Conservation (phyloP, 495 filamentous ascomycete genomes). For the Endocarpon pusillum region DNA sequence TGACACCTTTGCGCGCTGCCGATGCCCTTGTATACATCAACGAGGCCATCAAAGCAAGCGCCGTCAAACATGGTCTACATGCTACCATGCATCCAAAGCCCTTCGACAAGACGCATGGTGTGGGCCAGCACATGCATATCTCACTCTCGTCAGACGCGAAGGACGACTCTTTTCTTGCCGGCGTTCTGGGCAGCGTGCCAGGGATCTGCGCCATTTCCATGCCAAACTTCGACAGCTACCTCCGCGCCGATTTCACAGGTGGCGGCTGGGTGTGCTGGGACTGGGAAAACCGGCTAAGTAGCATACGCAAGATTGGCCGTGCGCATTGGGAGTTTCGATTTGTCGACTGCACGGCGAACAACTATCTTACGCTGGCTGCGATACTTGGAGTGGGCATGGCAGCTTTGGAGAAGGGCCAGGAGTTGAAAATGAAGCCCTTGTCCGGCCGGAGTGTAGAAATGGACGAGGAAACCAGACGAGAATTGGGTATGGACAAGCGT, state of each 20-base stretch:
- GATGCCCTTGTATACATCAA: constrained; percentile 48
- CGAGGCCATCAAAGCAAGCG: constrained; percentile 38
- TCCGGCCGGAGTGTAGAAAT: neutral
- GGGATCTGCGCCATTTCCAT: constrained; percentile 44
- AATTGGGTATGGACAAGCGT: constrained; percentile 3
- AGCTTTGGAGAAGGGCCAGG: constrained; percentile 18
- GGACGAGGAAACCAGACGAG: constrained; percentile 1
- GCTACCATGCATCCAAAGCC: constrained; percentile 54
- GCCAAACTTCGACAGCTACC: constrained; percentile 38
- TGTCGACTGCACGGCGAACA: constrained; percentile 53
- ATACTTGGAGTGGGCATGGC: constrained; percentile 42
- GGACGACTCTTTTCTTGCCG: constrained; percentile 41
- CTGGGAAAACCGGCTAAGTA: constrained; percentile 47
- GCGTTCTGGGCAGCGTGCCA: constrained; percentile 41
- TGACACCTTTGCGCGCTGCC: constrained; percentile 41
- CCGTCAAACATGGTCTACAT: constrained; percentile 36
- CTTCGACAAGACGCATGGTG: constrained; percentile 35
- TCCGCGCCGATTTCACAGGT: constrained; percentile 42
- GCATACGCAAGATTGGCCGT: constrained; percentile 34
- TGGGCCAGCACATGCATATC: constrained; percentile 50
- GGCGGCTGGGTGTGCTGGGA: constrained; percentile 57
- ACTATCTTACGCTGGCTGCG: constrained; percentile 44
- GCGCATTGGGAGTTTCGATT: constrained; percentile 56
- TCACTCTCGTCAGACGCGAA: constrained; percentile 31
- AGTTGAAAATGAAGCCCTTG: constrained; percentile 5